A percentile compares a stretch with the other conserved stretches of the same genome.
Conservation (phyloP, 192 early-diverging fungal species). For the Coemansia sp. region DNA sequence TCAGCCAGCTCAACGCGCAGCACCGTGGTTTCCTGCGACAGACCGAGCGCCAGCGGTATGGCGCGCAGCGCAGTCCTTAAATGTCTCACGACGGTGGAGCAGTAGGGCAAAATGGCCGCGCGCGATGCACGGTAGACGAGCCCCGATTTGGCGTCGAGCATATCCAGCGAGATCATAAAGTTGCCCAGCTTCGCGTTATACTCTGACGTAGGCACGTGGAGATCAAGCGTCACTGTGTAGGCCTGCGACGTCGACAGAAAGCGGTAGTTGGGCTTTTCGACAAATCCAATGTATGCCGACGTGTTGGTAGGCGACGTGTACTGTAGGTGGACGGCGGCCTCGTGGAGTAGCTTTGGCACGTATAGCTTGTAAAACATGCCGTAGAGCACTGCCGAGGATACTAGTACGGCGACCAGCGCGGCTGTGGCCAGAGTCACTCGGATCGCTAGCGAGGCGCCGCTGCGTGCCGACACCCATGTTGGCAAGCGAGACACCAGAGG, state of each 20-base stretch:
- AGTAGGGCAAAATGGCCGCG: conserved; percentile 52
- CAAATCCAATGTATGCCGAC: conserved; percentile 26
- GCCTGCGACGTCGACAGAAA: conserved; percentile 55
- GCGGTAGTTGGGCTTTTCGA: conserved; percentile 37
- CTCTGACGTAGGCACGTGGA: conserved; percentile 61
- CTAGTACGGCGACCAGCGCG: conserved; percentile 9
- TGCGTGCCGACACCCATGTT: conserved; percentile 18
- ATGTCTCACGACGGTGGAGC: conserved; percentile 14
- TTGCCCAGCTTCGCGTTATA: conserved; percentile 60
- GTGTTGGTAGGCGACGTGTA: conserved; percentile 30
- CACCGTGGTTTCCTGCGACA: conserved; percentile 43
- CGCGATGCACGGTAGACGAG: conserved; percentile 40
- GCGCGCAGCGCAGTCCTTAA: conserved; percentile 18
- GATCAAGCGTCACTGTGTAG: conserved; percentile 60
- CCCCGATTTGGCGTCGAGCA: conserved; percentile 42
- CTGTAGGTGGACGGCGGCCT: conserved; percentile 59
- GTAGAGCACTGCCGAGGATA: conserved; percentile 51
- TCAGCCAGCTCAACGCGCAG: conserved; percentile 57
- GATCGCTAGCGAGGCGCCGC: conserved; percentile 21
- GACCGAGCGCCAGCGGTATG: conserved; percentile 56
- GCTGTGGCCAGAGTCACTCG: conserved; percentile 19
- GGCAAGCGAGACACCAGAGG: conserved; percentile 10
- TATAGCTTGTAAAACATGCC: conserved; percentile 61
- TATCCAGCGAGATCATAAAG: conserved; percentile 67
- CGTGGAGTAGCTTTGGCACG: conserved; percentile 59